Evolutionary conservation across 176 grass and related monocot genomes (phyloP).

Genomic region (Ensete ventricosum): DNA sequence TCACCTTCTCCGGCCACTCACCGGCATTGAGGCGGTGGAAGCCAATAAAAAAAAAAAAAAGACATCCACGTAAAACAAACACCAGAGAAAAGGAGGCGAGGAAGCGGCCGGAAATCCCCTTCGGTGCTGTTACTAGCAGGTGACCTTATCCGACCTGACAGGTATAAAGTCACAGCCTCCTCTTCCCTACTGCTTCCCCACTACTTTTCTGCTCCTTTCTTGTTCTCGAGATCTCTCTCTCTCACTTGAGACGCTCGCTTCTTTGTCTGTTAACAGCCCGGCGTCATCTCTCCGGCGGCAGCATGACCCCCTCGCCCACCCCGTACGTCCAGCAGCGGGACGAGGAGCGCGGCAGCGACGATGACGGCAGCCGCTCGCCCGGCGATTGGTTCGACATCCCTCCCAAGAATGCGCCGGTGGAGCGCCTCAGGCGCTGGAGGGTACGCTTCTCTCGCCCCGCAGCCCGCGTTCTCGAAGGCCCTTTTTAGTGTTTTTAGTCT

Average conservation of each 20-base stretch:
- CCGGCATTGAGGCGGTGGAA: not conserved
- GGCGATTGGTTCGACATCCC: constrained; percentile 52
- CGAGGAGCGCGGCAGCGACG: constrained; percentile 1
- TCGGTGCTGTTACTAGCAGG: too few species aligned
- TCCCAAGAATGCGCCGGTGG: constrained; percentile 42
- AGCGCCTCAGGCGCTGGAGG: constrained; percentile 57
- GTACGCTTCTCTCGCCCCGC: constrained; percentile 20
- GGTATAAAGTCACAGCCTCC: too few species aligned
- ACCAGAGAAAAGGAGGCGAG: too few species aligned
- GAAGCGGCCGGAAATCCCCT: too few species aligned
- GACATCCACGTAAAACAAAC: too few species aligned
- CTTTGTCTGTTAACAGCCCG: not conserved
- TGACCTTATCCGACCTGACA: too few species aligned
- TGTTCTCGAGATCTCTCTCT: too few species aligned
- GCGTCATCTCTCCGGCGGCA: constrained; percentile 31
- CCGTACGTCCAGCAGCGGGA: constrained; percentile 19
- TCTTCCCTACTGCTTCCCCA: too few species aligned
- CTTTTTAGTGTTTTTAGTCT: not conserved
- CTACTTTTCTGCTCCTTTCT: too few species aligned
- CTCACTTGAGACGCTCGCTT: too few species aligned
- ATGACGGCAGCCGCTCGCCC: constrained; percentile 2
- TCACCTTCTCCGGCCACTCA: too few species aligned
- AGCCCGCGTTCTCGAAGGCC: not conserved
- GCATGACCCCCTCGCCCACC: not conserved
- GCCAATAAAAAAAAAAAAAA: not conserved